Evolutionary conservation across 2,329 filamentous ascomycete genomes (phyloP), one percentile per base, ranked within the genome.

Genomic region (Hyphodiscus sp.): DNA sequence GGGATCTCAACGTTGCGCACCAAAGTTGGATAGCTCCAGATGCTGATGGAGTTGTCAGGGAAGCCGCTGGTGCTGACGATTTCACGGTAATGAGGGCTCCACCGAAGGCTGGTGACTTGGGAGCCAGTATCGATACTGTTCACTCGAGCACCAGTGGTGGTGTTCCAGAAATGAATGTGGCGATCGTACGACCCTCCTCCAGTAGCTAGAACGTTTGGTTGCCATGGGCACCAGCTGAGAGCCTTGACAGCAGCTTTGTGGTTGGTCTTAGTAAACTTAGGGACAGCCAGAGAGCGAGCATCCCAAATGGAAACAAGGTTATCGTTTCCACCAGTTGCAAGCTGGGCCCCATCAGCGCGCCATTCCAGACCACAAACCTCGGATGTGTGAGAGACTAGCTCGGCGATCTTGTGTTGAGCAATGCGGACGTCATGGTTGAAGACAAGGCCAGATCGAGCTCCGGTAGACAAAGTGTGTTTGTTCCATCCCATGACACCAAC

Each of bases 161-260:
- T 95, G 81, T 99, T 99, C 94, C 94, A 99, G 82, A 99, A 99
- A 78, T 99, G 94, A 72, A 99, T 99, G 74, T 96, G 89, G 64
- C 91, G 88, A 71, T 99, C 94, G 72, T 96, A 95, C 44, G 90
- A 95, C 63, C 94, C 94, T 68, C 94, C 94, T 53, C 94, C 94
- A 44, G 94, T 97, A 54, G 94, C 94, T 47, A 99, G 86, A 48
- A 97, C 84, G 79, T 96, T 97, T 73, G 89, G 85, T 76, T 96
- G 94, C 94, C 94, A 99, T 44, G 94, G 94, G 79, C 94, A 99
- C 94, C 94, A 99, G 59, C 91, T 88, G 45, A 99, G 83, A 55
- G 94, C 94, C 82, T 99, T 99, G 75, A 99, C 91, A 45, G 94
- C 94, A 53, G 94, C 94, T 74, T 94, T 94, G 80, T 99, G 94